Evolutionary conservation across 2,329 filamentous ascomycete genomes (phyloP), one percentile per base, ranked within the genome.

Genomic region (Penicillium sp.): DNA sequence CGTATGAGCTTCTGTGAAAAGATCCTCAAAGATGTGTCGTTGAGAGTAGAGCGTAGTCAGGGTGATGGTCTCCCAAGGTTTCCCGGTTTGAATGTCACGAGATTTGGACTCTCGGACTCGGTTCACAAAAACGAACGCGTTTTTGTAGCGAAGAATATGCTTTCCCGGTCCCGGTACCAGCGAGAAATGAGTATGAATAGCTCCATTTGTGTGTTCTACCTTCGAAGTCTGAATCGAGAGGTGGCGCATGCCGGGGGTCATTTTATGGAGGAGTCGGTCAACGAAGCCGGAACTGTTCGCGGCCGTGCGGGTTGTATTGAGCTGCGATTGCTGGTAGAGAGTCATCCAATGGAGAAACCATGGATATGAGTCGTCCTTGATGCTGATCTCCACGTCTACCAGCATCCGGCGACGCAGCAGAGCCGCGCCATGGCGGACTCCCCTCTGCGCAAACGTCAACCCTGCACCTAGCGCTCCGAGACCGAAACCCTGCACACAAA

Each of bases 341-440:
- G 92, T 93, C 75, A 99, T 90, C 93, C 95, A 99, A 65, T 93
- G 89, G 10, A 99, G 83, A 43, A 99, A 87, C 94, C 93, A 98
- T 42, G 88, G 88, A 74, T 98, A 99, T 1, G 94, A 93, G 47
- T 92, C 88, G 78, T 99, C 95, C 70, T 94, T 91, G 73, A 92
- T 90, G 75, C 91, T 94, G 76, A 99, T 96, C 77, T 99, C 95
- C 70, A 99, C 88, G 70, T 97, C 92, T 69, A 98, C 91, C 34
- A 99, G 87, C 79, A 99, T 87, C 51, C 94, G 91, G 55, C 90
- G 88, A 52, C 91, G 90, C 59, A 96, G 79, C 58, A 96, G 83
- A 45, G 85, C 84, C n/a, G 89, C 88, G 56, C 87, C 87, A 69
- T 87, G 82, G 61, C 93, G 85, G 60, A 90, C 76, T 37, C 90